A percentile compares a stretch with the other conserved stretches of the same genome.
Evolutionary conservation across 805 yeast genomes (phyloP).

Genomic region (Dipodascus geniculatus): DNA sequence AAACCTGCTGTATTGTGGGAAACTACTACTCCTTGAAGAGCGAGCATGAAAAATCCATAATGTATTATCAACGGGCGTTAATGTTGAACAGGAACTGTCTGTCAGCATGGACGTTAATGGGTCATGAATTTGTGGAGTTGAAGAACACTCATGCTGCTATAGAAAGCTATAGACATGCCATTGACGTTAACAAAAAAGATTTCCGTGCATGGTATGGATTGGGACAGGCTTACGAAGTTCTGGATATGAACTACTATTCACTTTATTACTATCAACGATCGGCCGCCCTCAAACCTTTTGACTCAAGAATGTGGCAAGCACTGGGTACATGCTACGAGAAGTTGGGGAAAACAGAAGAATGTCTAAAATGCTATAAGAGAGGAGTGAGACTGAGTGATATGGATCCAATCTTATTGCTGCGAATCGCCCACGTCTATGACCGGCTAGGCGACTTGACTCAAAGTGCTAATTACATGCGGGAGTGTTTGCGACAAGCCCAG

Average conservation of each 20-base stretch:
- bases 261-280: constrained; percentile 88
- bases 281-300: constrained; percentile 75
- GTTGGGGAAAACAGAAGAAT: constrained; percentile 54
- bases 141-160: constrained; percentile 97
- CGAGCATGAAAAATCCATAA: constrained; percentile 90
- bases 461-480: constrained; percentile 51
- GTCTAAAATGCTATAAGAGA: constrained; percentile 70
- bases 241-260: constrained; percentile 90
- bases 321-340: constrained; percentile 82
- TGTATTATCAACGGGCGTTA: constrained; percentile 84
- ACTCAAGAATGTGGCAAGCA: constrained; percentile 94
- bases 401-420: constrained; percentile 46
- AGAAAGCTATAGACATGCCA: constrained; percentile 87
- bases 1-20: constrained; percentile 88
- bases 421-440: constrained; percentile 59
- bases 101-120: constrained; percentile 97
- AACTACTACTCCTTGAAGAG: constrained; percentile 85
- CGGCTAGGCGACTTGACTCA: constrained; percentile 38
- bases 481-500: constrained; percentile 38
- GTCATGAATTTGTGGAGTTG: constrained; percentile 94
- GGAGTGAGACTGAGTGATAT: constrained; percentile 51
- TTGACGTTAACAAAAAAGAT: constrained; percentile 78
- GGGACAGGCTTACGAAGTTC: constrained; percentile 95
- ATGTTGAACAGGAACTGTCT: constrained; percentile 68
- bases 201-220: constrained; percentile 97